Base-by-base conservation (phyloP, 768 basidiomycete species). In the Exidia glandulosa region DNA sequence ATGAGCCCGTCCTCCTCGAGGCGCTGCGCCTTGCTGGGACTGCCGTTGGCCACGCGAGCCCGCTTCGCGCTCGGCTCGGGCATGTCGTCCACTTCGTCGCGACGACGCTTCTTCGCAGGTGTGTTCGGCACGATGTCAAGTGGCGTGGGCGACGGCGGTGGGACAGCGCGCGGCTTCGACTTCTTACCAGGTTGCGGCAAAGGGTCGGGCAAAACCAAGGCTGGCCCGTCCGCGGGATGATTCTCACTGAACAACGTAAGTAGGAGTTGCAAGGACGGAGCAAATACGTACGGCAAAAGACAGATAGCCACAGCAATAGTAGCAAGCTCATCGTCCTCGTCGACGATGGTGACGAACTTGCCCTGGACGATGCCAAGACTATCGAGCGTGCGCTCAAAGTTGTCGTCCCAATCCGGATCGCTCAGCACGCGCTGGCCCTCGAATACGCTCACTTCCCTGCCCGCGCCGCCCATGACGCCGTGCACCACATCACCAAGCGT, bases 371-470 rank as follows among this genome's bases (percentile, higher is more conserved):
- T 83, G 54, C 82, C 87, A 59, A 98, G 67, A 64, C 90, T 89
- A 63, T 84, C 88, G 64, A 99, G 69, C 54, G 90, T 92, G 62
- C 87, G 79, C 2, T 81, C 86, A 62, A 81, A 69, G 66, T 97
- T 97, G 66, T 97, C 94, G 52, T 91, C 87, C 79, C 88, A 95
- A 68, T 98, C 95, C 6, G 92, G 91, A 67, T 98, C 96, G 63
- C 84, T 87, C 59, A 99, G 73, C 50, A 99, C 72, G 48, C 94
- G 79, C 65, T 87, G 86, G 54, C 89, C 93, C 71, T 97, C 91
- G 66, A 86, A 90, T 34, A 94, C 87, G 64, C 83, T 87, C 12
- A 94, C 83, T 50, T 89, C 85, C n/a, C 76, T 67, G 52, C 78
- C 81, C 7, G 77, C 77, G 9, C 57, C 73, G 64, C 85, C 81